These are phyloP conservation scores for Suhomyces yuchorum DNA, from an alignment of 1,139 yeast species.

Conservation along the genomic window DNA sequence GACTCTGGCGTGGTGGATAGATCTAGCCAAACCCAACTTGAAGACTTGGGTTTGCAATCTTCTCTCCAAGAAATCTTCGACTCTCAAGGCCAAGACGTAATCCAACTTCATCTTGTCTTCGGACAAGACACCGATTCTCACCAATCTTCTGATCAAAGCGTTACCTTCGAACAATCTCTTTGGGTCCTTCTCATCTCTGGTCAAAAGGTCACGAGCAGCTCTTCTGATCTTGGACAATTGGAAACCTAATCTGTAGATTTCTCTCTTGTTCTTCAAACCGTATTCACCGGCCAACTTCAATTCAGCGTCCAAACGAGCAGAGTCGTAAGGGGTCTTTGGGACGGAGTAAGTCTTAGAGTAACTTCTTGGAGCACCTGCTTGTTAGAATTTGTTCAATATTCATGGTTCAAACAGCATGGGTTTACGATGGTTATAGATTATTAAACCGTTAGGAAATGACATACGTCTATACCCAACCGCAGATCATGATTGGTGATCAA, in stretches of 20 bases:
- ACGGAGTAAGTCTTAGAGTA: slow-evolving; percentile 99
- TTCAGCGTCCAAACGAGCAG: slow-evolving; percentile 99
- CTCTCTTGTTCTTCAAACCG: slow-evolving; percentile 99
- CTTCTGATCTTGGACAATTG: slow-evolving; percentile 99
- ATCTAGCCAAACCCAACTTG: slow-evolving; percentile 99
- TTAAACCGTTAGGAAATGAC: slow-evolving; percentile 8
- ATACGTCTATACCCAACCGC: too few species aligned
- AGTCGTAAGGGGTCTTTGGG: slow-evolving; percentile 99
- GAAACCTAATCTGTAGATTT: slow-evolving; percentile 98
- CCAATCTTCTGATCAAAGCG: slow-evolving; percentile 98
- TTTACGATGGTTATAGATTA: slow-evolving; percentile 10
- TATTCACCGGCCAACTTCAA: slow-evolving; percentile 99
- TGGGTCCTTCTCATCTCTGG: slow-evolving; percentile 99
- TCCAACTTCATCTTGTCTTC: slow-evolving; percentile 99
- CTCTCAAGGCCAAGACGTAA: slow-evolving; percentile 97
- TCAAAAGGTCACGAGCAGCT: slow-evolving; percentile 99
- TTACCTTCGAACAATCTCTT: slow-evolving; percentile 99
- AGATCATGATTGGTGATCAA: too few species aligned
- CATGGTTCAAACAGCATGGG: slow-evolving; percentile 7
- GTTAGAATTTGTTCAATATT: slow-evolving; percentile 31
- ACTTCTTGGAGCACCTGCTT: slow-evolving; percentile 92
- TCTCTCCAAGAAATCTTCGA: slow-evolving; percentile 99
- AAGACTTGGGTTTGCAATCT: slow-evolving; percentile 99
- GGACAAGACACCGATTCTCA: slow-evolving; percentile 96
- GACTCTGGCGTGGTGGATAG: slow-evolving; percentile 99